Percentiles rank a stretch among this genome's conserved stretches.
These are phyloP conservation scores for Boeremia lycopersici DNA, from an alignment of 2,329 filamentous ascomycete genomes.

Conservation along the genomic window DNA sequence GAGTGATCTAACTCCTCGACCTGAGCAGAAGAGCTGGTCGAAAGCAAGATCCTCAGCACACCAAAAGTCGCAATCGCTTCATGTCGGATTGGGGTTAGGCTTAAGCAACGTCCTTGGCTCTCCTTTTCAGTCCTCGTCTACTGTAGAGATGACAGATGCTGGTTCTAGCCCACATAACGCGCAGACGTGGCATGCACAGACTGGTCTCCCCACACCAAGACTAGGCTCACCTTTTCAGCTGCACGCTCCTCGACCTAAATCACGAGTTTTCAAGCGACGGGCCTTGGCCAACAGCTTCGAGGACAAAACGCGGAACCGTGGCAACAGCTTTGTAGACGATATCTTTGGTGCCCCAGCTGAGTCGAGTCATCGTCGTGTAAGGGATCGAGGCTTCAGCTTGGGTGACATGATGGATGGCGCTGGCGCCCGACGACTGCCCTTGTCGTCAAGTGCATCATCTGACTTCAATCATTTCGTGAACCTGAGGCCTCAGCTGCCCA, in stretches of 20 bases:
- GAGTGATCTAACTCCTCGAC: slow-evolving; percentile 42
- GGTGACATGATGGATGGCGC: slow-evolving; percentile 60
- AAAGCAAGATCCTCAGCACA: slow-evolving; percentile 56
- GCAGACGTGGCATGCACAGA: slow-evolving; percentile 43
- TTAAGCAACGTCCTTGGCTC: slow-evolving; percentile 51
- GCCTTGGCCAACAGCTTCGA: slow-evolving; percentile 62
- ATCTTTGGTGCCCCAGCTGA: slow-evolving; percentile 56
- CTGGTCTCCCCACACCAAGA: slow-evolving; percentile 28
- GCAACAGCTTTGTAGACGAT: slow-evolving; percentile 51
- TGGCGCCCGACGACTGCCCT: slow-evolving; percentile 57
- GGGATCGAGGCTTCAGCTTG: slow-evolving; percentile 66
- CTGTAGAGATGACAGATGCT: slow-evolving; percentile 29
- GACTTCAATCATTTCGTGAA: slow-evolving; percentile 40
- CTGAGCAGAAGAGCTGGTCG: slow-evolving; percentile 50
- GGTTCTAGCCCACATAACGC: slow-evolving; percentile 31
- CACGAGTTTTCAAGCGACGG: slow-evolving; percentile 63
- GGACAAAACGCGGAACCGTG: slow-evolving; percentile 48
- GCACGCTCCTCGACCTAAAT: slow-evolving; percentile 57
- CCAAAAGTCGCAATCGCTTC: slow-evolving; percentile 58
- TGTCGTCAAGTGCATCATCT: slow-evolving; percentile 59
- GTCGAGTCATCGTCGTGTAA: slow-evolving; percentile 61
- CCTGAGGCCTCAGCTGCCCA: slow-evolving; percentile 29
- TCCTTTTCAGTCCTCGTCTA: slow-evolving; percentile 47
- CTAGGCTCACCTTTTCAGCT: slow-evolving; percentile 62
- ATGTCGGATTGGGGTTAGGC: slow-evolving; percentile 54